These are phyloP conservation scores for Podaxis sp. DNA, from an alignment of 768 basidiomycete genomes.

Conservation along the genomic window DNA sequence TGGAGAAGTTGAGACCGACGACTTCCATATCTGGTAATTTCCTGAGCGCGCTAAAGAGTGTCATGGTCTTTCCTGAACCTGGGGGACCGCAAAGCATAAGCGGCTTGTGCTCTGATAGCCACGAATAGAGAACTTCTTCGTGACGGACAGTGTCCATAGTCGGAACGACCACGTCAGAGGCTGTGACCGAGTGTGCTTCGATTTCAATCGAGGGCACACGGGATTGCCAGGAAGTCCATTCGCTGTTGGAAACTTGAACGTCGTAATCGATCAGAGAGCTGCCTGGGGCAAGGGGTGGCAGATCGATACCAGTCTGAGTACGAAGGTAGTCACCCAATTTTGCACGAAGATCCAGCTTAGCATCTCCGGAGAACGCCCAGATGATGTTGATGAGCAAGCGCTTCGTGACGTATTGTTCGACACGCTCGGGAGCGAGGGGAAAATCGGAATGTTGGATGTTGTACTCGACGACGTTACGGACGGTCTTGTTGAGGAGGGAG, in stretches of 20 bases:
- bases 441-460: slow-evolving; percentile 95
- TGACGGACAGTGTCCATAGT: slow-evolving; percentile 98
- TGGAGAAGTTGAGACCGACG: slow-evolving; percentile 98
- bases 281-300: slow-evolving; percentile 71
- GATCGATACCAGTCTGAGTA: slow-evolving; percentile 82
- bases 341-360: slow-evolving; percentile 84
- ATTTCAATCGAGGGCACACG: slow-evolving; percentile 94
- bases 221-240: slow-evolving; percentile 91
- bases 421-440: slow-evolving; percentile 75
- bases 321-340: slow-evolving; percentile 86
- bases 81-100: slow-evolving; percentile 98
- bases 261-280: slow-evolving; percentile 93
- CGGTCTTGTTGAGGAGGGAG: slow-evolving; percentile 94
- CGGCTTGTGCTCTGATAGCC: slow-evolving; percentile 98
- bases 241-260: slow-evolving; percentile 78
- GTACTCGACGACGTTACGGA: slow-evolving; percentile 90
- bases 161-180: slow-evolving; percentile 95
- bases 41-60: slow-evolving; percentile 93
- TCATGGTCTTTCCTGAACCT: slow-evolving; percentile 99
- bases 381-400: slow-evolving; percentile 88
- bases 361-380: slow-evolving; percentile 98
- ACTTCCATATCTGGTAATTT: slow-evolving; percentile 99
- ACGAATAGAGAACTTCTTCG: slow-evolving; percentile 97
- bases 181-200: slow-evolving; percentile 93
- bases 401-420: slow-evolving; percentile 90